Evolutionary conservation across 2,329 filamentous ascomycete genomes (phyloP).

Genomic region (Raffaelea arxii): DNA sequence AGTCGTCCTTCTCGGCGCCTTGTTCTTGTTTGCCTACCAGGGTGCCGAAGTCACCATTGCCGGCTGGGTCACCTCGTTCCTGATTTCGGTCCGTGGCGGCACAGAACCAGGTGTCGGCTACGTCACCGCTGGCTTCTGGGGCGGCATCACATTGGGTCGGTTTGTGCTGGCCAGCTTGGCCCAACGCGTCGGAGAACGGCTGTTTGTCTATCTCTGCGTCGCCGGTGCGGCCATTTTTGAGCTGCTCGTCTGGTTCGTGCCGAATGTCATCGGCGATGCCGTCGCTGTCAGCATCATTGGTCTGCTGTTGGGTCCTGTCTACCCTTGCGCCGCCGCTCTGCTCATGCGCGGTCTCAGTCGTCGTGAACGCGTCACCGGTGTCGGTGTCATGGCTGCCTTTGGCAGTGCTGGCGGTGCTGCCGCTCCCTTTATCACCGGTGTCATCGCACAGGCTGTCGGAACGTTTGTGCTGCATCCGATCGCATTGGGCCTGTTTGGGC

Average conservation of each 20-base stretch:
- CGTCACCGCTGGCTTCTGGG: conserved; percentile 64
- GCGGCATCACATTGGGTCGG: conserved; percentile 65
- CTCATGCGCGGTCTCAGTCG: conserved; percentile 52
- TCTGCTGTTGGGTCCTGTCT: conserved; percentile 67
- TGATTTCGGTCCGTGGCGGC: conserved; percentile 63
- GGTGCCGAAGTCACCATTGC: conserved; percentile 76
- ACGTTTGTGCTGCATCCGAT: conserved; percentile 60
- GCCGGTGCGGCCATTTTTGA: conserved; percentile 57
- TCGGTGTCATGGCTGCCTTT: conserved; percentile 60
- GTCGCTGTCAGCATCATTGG: conserved; percentile 62
- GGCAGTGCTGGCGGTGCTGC: conserved; percentile 60
- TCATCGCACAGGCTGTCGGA: conserved; percentile 51
- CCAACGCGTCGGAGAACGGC: conserved; percentile 58
- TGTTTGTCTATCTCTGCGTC: conserved; percentile 54
- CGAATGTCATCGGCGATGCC: conserved; percentile 62
- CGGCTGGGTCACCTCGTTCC: conserved; percentile 79
- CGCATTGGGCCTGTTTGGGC: conserved; percentile 52
- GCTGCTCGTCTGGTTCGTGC: conserved; percentile 69
- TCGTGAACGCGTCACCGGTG: conserved; percentile 49
- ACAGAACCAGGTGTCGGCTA: conserved; percentile 66
- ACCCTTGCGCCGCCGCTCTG: conserved; percentile 60
- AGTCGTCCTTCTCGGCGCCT: conserved; percentile 61
- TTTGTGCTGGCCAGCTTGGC: conserved; percentile 61
- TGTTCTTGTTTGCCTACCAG: conserved; percentile 82
- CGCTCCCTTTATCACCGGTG: conserved; percentile 55